Percentiles rank a stretch among this genome's conserved stretches.
phyloP scores from a whole-genome alignment of 441 rosid species.

The Mallotus japonicus region DNA sequence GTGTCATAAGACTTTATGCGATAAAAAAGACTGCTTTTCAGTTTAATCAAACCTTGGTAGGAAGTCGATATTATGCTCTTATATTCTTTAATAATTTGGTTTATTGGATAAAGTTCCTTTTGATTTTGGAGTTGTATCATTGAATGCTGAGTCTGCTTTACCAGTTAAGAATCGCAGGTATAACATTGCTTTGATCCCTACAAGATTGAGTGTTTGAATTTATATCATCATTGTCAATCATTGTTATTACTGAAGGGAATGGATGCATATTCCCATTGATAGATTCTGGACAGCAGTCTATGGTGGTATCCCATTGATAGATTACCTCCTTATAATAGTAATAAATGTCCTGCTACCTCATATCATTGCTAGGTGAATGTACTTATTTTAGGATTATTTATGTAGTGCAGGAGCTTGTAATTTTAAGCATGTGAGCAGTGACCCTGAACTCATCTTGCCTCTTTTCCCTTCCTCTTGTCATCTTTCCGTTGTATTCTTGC shows the following conservation, averaged over 20 bases:
- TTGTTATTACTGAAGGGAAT: not conserved
- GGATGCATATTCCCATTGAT: no score
- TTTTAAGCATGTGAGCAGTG: not conserved
- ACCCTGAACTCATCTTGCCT: not conserved
- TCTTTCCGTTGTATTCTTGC: conserved; percentile 3
- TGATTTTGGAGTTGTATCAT: not conserved
- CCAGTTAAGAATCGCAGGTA: not conserved
- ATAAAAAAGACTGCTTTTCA: not conserved
- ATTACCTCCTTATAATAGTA: not conserved
- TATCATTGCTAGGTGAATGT: conserved; percentile 1
- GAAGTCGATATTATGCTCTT: not conserved
- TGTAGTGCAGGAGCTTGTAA: not conserved
- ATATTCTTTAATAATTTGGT: not conserved
- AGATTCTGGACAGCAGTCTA: not conserved
- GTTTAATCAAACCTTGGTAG: not conserved
- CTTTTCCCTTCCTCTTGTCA: not conserved
- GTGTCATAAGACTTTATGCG: not conserved
- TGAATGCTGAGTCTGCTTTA: not conserved
- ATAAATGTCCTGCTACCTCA: not conserved
- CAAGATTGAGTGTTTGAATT: not conserved
- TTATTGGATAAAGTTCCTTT: not conserved
- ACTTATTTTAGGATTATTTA: not conserved
- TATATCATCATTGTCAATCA: not conserved
- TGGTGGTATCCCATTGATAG: not conserved
- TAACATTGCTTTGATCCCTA: not conserved